Evolutionary conservation across 495 filamentous ascomycete species (phyloP).

Genomic region (Sporormia fimetaria): DNA sequence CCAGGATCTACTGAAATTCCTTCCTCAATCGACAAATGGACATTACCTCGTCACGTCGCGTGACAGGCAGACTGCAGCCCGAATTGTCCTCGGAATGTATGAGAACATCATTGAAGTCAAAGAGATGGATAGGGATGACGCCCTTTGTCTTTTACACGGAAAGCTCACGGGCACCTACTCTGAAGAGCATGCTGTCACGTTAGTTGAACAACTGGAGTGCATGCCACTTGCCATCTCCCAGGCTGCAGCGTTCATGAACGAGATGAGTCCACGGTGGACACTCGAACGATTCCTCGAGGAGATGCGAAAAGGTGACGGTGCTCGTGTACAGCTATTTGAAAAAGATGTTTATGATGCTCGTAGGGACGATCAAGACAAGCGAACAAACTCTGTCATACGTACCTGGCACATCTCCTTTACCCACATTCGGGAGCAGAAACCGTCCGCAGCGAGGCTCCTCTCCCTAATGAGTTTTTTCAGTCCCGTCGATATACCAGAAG

Average conservation of each 20-base stretch:
- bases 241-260: constrained; percentile 7
- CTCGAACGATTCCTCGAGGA: no score
- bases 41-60: neutral
- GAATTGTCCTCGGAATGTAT: constrained; percentile 27
- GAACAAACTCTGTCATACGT: constrained; percentile 29
- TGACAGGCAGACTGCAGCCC: constrained; percentile 5
- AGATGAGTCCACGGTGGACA: no score
- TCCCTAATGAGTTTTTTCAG: constrained; percentile 26
- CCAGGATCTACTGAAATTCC: neutral
- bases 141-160: constrained; percentile 32
- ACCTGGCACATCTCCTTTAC: constrained; percentile 43
- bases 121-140: constrained; percentile 27
- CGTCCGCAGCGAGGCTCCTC: constrained; percentile 19
- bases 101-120: constrained; percentile 32
- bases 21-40: neutral
- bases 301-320: no score
- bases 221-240: constrained; percentile 9
- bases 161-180: constrained; percentile 27
- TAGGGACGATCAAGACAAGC: no score
- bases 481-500: constrained; percentile 23
- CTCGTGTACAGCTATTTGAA: no score
- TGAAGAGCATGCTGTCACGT: neutral
- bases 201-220: constrained; percentile 1
- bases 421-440: constrained; percentile 28
- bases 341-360: no score